Percentiles rank a stretch among this genome's conserved stretches.
These are phyloP conservation scores for Acacia melanoxylon DNA, from an alignment of 306 rosid genomes.

Conservation along the genomic window DNA sequence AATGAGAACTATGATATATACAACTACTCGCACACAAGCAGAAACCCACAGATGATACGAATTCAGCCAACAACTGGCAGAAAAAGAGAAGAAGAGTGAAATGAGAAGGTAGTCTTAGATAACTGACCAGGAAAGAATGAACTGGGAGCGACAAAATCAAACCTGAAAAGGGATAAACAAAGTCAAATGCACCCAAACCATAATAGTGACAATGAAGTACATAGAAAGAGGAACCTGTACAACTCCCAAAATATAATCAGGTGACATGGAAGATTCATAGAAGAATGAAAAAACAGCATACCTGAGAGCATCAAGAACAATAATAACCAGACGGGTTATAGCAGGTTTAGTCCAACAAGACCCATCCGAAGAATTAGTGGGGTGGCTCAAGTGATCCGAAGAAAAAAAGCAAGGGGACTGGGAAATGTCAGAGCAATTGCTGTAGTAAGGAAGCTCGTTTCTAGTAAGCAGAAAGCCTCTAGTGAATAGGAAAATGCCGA, in stretches of 20 bases:
- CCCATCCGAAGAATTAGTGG: conserved; percentile 14
- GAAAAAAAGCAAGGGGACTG: conserved; percentile 64
- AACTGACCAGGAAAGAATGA: conserved; percentile 69
- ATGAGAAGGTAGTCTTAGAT: background rate
- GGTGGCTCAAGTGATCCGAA: conserved; percentile 16
- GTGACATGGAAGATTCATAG: background rate
- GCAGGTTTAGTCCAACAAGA: conserved; percentile 82
- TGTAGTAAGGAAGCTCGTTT: conserved; percentile 83
- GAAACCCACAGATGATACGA: background rate
- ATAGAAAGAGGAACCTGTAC: background rate
- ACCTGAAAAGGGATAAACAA: conserved; percentile 42
- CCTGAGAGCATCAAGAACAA: conserved; percentile 90
- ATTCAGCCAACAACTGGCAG: background rate
- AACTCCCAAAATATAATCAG: background rate
- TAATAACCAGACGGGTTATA: conserved; percentile 55
- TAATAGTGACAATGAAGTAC: background rate
- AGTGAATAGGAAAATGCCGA: conserved; percentile 71
- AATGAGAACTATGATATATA: background rate
- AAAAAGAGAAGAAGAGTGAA: background rate
- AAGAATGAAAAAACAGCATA: background rate
- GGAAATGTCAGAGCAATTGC: conserved; percentile 68
- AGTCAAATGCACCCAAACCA: background rate
- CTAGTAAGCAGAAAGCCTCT: conserved; percentile 87
- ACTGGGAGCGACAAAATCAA: conserved; percentile 92
- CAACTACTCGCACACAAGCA: background rate